Evolutionary conservation across 768 basidiomycete species (phyloP), one percentile per base, ranked within the genome.

Genomic region (Krasilnikovozyma curviuscula): DNA sequence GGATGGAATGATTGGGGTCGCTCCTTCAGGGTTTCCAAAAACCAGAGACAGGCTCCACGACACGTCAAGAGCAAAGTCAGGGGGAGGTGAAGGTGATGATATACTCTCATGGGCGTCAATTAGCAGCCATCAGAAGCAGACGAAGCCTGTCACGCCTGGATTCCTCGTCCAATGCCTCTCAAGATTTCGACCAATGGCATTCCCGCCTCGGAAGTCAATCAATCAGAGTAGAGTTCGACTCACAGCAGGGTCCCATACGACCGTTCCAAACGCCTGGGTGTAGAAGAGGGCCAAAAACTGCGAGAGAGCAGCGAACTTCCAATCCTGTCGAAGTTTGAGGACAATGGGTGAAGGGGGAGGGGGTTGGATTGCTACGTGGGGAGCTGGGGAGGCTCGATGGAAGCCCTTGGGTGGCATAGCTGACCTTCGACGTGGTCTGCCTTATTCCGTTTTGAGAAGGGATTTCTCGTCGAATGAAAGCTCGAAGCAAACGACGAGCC

Each of bases 301-400:
- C 65, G 74, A 74, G 65, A 88, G 81, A 23, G 79, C 80, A 5
- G 86, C 86, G 84, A 84, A 91, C 70, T 81, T 78, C 83, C 83
- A 89, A 54, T 84, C 75, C 49, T 69, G 76, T 48, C 86, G 72
- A 44, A 93, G 77, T 4, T 34, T 39, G 30, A 56, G 50, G 33
- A 66, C 48, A 41, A 64, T 48, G 14, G 63, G 62, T 19, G 63
- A 64, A 3, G 52, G 34, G 12, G 56, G 50, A 10, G 50, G 40
- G 4, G 50, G 50, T 9, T 32, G 32, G 1, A 23, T n/a, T 6
- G 50, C 50, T 9, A n/a, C n/a, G n/a, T n/a, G n/a, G n/a, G n/a
- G n/a, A n/a, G n/a, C n/a, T n/a, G n/a, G n/a, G n/a, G n/a, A n/a
- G n/a, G n/a, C n/a, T n/a, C n/a, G n/a, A n/a, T n/a, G n/a, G n/a